phyloP scores from a whole-genome alignment of 2,329 filamentous ascomycete species.

The Botryotinia convoluta region DNA sequence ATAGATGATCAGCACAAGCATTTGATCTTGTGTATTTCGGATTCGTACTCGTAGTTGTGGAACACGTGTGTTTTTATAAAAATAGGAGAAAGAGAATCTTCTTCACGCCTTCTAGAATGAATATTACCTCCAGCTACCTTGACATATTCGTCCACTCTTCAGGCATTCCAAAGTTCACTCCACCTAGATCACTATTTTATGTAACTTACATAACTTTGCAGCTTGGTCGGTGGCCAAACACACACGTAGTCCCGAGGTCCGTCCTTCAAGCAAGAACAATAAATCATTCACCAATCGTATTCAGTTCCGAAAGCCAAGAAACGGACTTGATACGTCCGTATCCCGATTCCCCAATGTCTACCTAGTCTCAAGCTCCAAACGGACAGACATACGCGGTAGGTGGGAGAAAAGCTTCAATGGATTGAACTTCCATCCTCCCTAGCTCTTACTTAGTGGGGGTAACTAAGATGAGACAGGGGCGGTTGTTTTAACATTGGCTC shows the following conservation, averaged over 20 bases:
- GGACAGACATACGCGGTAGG: not conserved
- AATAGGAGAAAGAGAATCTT: not conserved
- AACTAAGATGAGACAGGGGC: constrained; percentile 1
- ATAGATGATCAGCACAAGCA: constrained; percentile 4
- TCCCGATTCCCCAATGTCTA: not conserved
- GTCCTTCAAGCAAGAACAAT: not conserved
- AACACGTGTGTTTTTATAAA: not conserved
- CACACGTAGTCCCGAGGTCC: too few species aligned
- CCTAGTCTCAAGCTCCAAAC: not conserved
- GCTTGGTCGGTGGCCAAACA: not conserved
- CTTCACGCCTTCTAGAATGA: not conserved
- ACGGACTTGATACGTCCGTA: not conserved
- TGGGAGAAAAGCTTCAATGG: not conserved
- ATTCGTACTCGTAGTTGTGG: not conserved
- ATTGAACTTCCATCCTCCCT: not conserved
- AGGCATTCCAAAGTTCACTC: not conserved
- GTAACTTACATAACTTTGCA: not conserved
- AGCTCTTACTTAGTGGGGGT: not conserved
- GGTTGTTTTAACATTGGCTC: not conserved
- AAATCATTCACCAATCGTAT: not conserved
- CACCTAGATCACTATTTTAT: not conserved
- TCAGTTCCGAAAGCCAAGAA: not conserved
- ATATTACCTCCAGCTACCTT: not conserved
- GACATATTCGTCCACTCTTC: not conserved
- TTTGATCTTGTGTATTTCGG: not conserved